Base-by-base conservation (phyloP, 139 green algal species). In the Tetradesmus obliquus region DNA sequence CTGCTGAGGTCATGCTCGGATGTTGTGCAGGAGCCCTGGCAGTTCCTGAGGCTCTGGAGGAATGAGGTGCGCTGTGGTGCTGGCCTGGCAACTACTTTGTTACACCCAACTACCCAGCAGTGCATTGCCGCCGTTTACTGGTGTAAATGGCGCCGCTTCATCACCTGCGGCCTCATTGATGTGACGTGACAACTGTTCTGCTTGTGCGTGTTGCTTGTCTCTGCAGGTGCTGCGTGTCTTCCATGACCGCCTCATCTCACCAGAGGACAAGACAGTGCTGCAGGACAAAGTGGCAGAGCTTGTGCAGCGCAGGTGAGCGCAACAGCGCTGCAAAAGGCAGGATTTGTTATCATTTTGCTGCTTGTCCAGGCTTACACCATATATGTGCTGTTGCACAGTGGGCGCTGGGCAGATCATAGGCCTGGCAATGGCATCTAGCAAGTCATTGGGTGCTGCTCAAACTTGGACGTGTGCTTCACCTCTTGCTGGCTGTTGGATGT, bases 201-300 rank as follows among this genome's bases (percentile, higher is more conserved):
- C n/a, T n/a, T n/a, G n/a, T n/a, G n/a, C n/a, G 32, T 2, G 3
- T 53, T 84, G 54, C n/a, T 81, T 86, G 76, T 79, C 9, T 45
- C 19, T 74, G 74, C 76, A 91, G 88, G 76, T 88, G 66, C 66
- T 92, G 53, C 96, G 97, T 84, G 97, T 99, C 51, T 99, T 99
- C 94, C 93, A 90, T 7, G 98, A 99, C 95, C 98, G 98, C 93
- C 94, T 99, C 55, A 94, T 98, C 7, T 94, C 72, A 12, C 88
- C 95, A 53, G 95, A 97, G 32, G 98, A 99, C 93, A 99, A 99
- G 94, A 92, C 93, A n/a, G 98, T 97, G 96, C 91, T 99, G 69
- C 93, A 96, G 76, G 92, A 91, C 55, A 84, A 93, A 51, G 92
- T 99, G 53, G 71, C 89, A 32, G 93, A 97, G 32, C 92, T 99